Evolutionary conservation across 441 rosid genomes (phyloP), one percentile per base, ranked within the genome.

Genomic region (Geranium incanum): DNA sequence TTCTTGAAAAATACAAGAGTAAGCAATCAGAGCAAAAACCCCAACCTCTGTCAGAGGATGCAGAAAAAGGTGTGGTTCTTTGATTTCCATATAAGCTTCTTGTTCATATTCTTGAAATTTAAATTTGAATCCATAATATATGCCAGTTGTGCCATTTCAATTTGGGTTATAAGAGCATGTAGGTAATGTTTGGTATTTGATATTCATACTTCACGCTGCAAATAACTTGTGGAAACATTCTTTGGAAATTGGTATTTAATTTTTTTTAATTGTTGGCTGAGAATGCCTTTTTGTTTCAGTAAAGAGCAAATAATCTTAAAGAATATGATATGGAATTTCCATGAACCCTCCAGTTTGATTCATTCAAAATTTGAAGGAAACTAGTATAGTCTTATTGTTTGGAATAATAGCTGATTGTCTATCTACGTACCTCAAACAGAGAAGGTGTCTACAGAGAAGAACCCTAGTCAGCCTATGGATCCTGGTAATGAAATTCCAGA

Each of bases 1-100:
- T 95, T 78, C 77, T 91, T 75, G 91, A 85, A 77, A 91, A 93
- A 76, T 75, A 88, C 77, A 91, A 76, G 81, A 86, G 84, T 77
- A 76, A 82, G 87, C 82, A 83, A 23, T 68, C 69, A 72, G 77
- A 79, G 83, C 84, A 84, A 72, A 84, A 85, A 68, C 82, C 48
- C 67, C 85, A 77, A 63, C 19, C 80, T 70, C 77, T 63, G 3
- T 41, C 75, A 28, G 81, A 69, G 41, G 85, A 81, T 71, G 73
- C 67, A 16, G 78, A 57, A 36, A 80, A 81, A 78, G 93, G 96
- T 88, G 95, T 88, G 62, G n/a, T 5, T 73, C 23, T 55, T 28
- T 68, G 33, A 8, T 12, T 71, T 6, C 52, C 66, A 59, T 68
- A 43, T 18, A 39, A n/a, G 45, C 36, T 28, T 48, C 0, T 15